phyloP scores from a whole-genome alignment of 2,329 filamentous ascomycete species.

The Verticillium zaregamsianum region DNA sequence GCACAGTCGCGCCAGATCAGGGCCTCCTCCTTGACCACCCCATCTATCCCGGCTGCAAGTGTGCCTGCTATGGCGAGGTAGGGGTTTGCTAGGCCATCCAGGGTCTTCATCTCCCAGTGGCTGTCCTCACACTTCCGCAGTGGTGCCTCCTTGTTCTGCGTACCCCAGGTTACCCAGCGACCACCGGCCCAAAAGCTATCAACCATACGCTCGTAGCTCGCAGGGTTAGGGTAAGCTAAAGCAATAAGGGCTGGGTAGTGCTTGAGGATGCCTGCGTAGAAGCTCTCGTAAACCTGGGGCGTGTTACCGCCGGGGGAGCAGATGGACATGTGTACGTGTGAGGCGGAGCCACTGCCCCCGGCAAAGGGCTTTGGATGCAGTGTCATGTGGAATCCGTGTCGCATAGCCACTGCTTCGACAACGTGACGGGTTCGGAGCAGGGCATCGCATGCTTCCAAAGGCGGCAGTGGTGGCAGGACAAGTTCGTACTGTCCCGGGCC shows the following conservation, averaged over 20 bases:
- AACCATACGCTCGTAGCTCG: constrained; percentile 63
- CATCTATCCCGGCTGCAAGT: constrained; percentile 54
- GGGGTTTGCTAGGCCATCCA: constrained; percentile 78
- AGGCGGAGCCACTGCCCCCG: constrained; percentile 56
- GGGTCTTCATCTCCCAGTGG: constrained; percentile 73
- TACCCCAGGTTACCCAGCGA: constrained; percentile 75
- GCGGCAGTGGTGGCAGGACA: constrained; percentile 58
- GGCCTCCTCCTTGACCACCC: constrained; percentile 35
- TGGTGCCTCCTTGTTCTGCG: constrained; percentile 73
- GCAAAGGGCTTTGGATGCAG: constrained; percentile 68
- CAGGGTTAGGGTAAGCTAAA: constrained; percentile 61
- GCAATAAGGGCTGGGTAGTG: constrained; percentile 63
- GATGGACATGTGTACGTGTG: constrained; percentile 68
- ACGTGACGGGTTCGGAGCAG: constrained; percentile 68
- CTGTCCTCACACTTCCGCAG: constrained; percentile 61
- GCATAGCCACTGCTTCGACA: constrained; percentile 59
- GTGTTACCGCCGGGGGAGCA: constrained; percentile 36
- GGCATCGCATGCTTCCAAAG: constrained; percentile 65
- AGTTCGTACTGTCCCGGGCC: constrained; percentile 75
- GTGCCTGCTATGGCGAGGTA: constrained; percentile 66
- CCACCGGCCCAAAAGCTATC: constrained; percentile 77
- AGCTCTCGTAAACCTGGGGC: constrained; percentile 50
- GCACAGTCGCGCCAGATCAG: constrained; percentile 50
- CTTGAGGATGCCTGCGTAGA: constrained; percentile 67
- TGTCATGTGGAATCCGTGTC: constrained; percentile 62